Evolutionary conservation across 805 yeast species (phyloP).

Genomic region (Candida awuae): DNA sequence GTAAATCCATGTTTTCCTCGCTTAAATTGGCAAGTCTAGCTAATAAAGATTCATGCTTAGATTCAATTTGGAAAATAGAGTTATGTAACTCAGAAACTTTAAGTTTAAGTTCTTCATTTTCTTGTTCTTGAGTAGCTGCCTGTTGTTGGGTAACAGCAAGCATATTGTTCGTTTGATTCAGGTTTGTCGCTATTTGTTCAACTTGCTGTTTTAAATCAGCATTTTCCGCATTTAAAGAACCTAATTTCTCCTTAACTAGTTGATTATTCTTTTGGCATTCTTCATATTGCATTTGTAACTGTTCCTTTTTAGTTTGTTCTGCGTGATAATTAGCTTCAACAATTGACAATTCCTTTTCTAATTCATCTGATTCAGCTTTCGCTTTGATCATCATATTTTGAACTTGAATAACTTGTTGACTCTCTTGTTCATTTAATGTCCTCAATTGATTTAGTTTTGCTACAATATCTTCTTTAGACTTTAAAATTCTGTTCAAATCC

Average conservation of each 20-base stretch:
- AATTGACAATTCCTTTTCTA: constrained; percentile 64
- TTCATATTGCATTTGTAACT: constrained; percentile 51
- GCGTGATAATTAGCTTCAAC: constrained; percentile 74
- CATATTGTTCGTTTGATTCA: constrained; percentile 55
- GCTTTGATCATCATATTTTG: constrained; percentile 55
- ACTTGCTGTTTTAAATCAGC: constrained; percentile 50
- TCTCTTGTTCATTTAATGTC: constrained; percentile 70
- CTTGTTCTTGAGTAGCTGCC: constrained; percentile 48
- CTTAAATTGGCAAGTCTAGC: constrained; percentile 19
- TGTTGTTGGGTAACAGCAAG: constrained; percentile 63
- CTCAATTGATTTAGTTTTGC: constrained; percentile 59
- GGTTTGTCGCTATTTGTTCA: constrained; percentile 43
- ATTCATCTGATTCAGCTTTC: constrained; percentile 56
- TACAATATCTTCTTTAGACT: constrained; percentile 64
- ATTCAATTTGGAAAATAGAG: constrained; percentile 23
- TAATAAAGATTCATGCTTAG: constrained; percentile 20
- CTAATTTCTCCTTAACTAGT: constrained; percentile 59
- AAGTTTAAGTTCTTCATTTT: constrained; percentile 31
- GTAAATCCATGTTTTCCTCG: constrained; percentile 37
- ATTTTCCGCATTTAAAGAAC: constrained; percentile 57
- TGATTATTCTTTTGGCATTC: constrained; percentile 63
- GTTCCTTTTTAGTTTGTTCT: constrained; percentile 55
- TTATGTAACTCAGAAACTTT: constrained; percentile 20
- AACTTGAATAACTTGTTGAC: constrained; percentile 63
- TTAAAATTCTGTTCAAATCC: constrained; percentile 62